These are phyloP conservation scores for Cyberlindnera japonica DNA, from an alignment of 805 yeast species.

Conservation along the genomic window DNA sequence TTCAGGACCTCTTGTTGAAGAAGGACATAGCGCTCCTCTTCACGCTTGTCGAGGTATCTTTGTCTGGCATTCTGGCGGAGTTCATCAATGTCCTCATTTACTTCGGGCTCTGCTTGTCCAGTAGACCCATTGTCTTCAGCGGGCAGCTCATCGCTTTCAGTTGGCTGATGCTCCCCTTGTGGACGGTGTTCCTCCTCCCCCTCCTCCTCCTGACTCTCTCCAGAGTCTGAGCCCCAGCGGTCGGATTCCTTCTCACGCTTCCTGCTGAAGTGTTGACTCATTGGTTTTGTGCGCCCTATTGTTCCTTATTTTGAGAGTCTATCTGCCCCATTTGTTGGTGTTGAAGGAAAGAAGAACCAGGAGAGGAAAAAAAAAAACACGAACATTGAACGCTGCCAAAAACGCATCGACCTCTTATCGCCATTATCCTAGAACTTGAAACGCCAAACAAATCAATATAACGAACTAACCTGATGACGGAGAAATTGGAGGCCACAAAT, in stretches of 20 bases:
- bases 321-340: no score
- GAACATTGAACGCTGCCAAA: no score
- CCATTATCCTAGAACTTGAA: no score
- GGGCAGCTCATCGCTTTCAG: not conserved
- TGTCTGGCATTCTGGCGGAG: conserved; percentile 48
- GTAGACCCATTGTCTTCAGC: no score
- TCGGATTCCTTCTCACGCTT: conserved; percentile 15
- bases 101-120: conserved; percentile 1
- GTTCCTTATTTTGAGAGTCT: no score
- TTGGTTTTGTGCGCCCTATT: not conserved
- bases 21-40: conserved; percentile 41
- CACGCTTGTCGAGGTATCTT: conserved; percentile 44
- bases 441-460: no score
- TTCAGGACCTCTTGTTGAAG: conserved; percentile 45
- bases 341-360: no score
- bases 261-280: conserved; percentile 4
- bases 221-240: conserved; percentile 25
- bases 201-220: conserved; percentile 7
- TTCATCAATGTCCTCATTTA: conserved; percentile 22
- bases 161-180: not conserved
- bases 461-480: no score
- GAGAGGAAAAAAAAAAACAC: conserved; percentile 2
- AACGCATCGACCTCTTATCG: no score
- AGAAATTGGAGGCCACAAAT: not conserved
- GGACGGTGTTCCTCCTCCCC: not conserved